phyloP scores from a whole-genome alignment of 768 basidiomycete genomes.

The Naganishia randhawae region DNA sequence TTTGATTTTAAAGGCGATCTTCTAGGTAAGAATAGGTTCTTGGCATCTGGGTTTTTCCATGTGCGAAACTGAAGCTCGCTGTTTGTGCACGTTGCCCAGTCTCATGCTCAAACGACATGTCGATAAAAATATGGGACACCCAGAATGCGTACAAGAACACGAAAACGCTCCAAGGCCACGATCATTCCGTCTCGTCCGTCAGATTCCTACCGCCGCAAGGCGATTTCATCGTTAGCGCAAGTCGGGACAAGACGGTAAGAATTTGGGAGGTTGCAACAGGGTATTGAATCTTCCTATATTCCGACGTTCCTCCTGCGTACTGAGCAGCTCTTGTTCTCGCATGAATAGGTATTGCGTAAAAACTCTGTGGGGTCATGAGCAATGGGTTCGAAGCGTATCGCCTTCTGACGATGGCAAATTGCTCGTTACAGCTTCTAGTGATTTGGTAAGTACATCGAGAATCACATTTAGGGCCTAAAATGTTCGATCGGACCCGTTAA shows the following conservation, averaged over 20 bases:
- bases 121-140: constrained; percentile 88
- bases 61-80: background rate
- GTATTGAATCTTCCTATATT: constrained; percentile 55
- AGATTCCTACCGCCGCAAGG: constrained; percentile 75
- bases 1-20: constrained; percentile 81
- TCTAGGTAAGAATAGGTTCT: constrained; percentile 69
- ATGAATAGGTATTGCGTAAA: constrained; percentile 64
- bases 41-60: background rate
- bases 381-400: constrained; percentile 70
- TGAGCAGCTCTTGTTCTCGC: background rate
- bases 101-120: constrained; percentile 79
- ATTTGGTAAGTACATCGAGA: constrained; percentile 62
- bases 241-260: constrained; percentile 78
- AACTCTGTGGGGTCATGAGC: constrained; percentile 71
- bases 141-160: constrained; percentile 84
- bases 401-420: constrained; percentile 64
- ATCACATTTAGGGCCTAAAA: background rate
- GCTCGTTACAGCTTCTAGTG: constrained; percentile 76
- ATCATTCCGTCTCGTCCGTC: constrained; percentile 82
- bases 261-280: constrained; percentile 82
- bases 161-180: constrained; percentile 82
- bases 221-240: constrained; percentile 76
- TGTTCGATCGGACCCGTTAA: background rate
- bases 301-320: constrained; percentile 11
- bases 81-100: constrained; percentile 47